Evolutionary conservation across 495 filamentous ascomycete species (phyloP).

Genomic region (Parathielavia hyrcaniae): DNA sequence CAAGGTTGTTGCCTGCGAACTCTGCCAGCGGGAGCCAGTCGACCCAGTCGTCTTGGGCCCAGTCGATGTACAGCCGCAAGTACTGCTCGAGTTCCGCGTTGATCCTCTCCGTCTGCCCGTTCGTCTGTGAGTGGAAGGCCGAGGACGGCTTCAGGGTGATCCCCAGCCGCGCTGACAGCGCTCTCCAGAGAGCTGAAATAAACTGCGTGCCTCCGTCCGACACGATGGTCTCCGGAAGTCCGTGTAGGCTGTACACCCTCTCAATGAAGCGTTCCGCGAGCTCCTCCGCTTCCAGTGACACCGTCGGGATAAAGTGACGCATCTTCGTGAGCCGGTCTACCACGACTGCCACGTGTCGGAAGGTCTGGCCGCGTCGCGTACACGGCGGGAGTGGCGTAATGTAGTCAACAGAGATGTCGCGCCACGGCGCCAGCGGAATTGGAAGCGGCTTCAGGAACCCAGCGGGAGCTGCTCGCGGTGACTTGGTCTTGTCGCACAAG

Average conservation of each 20-base stretch:
- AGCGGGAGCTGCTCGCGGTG: background rate
- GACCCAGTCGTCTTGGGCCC: background rate
- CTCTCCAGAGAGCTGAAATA: background rate
- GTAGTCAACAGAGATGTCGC: background rate
- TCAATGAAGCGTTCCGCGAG: background rate
- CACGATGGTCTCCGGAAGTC: background rate
- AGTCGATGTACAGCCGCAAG: background rate
- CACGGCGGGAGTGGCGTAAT: background rate
- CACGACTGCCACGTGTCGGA: background rate
- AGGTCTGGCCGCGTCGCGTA: background rate
- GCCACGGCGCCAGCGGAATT: background rate
- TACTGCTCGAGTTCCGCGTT: background rate
- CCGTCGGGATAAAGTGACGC: background rate
- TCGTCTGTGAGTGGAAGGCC: background rate
- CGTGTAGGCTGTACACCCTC: background rate
- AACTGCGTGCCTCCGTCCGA: background rate
- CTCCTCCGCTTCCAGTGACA: background rate
- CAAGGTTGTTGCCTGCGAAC: background rate
- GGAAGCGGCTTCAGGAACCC: slow-evolving; percentile 1
- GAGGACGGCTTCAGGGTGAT: background rate
- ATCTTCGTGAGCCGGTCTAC: slow-evolving; percentile 3
- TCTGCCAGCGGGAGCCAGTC: background rate
- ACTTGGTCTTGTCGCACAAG: background rate
- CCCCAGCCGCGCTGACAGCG: background rate
- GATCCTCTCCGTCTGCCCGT: background rate